phyloP scores from a whole-genome alignment of 108 stramenopile species.

The Cyclotella choctawhatcheeana region DNA sequence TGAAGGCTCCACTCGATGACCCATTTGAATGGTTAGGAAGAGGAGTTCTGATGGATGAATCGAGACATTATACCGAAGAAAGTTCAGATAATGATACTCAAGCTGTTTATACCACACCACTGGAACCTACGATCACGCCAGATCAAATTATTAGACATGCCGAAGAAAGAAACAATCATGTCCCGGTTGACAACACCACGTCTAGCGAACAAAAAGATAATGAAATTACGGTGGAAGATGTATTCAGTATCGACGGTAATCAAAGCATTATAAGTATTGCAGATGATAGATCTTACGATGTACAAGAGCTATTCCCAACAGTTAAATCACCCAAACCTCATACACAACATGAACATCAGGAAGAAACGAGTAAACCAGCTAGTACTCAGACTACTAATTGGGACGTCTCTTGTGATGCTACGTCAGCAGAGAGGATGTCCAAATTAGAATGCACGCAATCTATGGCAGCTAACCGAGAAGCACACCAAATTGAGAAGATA shows the following conservation, averaged over 20 bases:
- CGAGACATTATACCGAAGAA: background rate
- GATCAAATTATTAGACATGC: background rate
- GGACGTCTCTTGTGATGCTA: too few relatives aligned
- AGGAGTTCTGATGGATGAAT: conserved; percentile 4
- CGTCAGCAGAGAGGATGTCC: too few relatives aligned
- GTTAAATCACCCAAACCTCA: background rate
- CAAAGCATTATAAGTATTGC: background rate
- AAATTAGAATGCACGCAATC: too few relatives aligned
- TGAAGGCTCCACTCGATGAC: background rate
- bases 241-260: conserved; percentile 3
- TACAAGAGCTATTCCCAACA: conserved; percentile 6
- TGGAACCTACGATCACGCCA: too few relatives aligned
- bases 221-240: conserved; percentile 9
- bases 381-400: too few relatives aligned
- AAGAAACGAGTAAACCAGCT: background rate
- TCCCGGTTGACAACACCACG: too few relatives aligned
- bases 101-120: background rate
- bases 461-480: too few relatives aligned
- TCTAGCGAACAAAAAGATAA: background rate
- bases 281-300: background rate
- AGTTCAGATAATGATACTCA: background rate
- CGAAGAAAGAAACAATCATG: too few relatives aligned
- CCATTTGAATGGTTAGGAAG: conserved; percentile 15
- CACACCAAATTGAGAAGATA: too few relatives aligned
- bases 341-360: too few relatives aligned